Evolutionary conservation across 805 yeast species (phyloP).

Genomic region (Metschnikowia lunata): DNA sequence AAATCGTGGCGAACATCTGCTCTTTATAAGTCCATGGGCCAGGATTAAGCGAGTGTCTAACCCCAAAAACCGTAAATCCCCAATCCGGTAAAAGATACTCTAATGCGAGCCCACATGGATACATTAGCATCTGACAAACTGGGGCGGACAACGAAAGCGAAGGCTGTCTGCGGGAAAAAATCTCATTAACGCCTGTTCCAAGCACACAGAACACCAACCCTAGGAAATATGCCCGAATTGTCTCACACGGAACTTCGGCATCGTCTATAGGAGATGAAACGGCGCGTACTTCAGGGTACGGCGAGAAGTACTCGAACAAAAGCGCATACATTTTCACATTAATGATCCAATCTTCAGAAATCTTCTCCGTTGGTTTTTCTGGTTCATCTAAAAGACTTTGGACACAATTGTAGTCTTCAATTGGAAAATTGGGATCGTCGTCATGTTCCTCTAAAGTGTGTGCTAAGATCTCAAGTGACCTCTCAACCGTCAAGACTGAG

Average conservation of each 20-base stretch:
- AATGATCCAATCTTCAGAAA: neutral
- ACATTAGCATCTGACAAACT: constrained; percentile 56
- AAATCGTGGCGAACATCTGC: constrained; percentile 5
- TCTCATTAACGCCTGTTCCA: constrained; percentile 55
- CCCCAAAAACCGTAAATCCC: constrained; percentile 12
- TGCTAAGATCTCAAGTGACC: neutral
- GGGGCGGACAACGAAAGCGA: constrained; percentile 44
- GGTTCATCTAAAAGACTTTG: neutral
- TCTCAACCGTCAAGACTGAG: neutral
- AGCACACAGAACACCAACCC: constrained; percentile 42
- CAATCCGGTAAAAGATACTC: constrained; percentile 32
- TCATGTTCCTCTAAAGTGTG: neutral
- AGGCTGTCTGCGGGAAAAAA: constrained; percentile 56
- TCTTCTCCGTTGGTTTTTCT: neutral
- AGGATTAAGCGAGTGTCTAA: neutral
- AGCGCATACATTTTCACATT: constrained; percentile 6
- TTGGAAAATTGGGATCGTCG: constrained; percentile 2
- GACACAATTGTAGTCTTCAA: neutral
- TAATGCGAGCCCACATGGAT: constrained; percentile 55
- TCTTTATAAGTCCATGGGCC: constrained; percentile 8
- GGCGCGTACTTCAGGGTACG: constrained; percentile 66
- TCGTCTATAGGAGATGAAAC: constrained; percentile 53
- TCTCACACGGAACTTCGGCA: constrained; percentile 44
- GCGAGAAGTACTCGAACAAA: constrained; percentile 24
- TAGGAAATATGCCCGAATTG: constrained; percentile 51